A percentile compares a stretch with the other conserved stretches of the same genome.
These are phyloP conservation scores for Rhizoclosmatium sp. DNA, from an alignment of 192 early-diverging fungal genomes.

Conservation along the genomic window DNA sequence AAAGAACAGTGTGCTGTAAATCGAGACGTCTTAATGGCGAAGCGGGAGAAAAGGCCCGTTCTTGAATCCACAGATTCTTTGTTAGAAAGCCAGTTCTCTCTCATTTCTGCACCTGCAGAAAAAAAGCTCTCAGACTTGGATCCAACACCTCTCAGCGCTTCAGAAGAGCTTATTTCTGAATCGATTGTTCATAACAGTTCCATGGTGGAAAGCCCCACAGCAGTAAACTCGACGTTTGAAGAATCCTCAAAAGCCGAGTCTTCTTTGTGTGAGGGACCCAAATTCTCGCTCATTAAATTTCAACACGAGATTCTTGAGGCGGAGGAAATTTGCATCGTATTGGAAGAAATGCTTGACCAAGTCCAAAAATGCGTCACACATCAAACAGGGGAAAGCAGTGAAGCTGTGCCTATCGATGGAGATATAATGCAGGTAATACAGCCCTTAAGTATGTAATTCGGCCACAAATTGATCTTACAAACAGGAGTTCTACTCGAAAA, in stretches of 20 bases:
- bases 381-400: not conserved
- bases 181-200: no score
- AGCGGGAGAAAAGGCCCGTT: not conserved
- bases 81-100: no score
- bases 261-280: not conserved
- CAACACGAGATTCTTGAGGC: not conserved
- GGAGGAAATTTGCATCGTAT: not conserved
- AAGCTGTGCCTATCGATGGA: not conserved
- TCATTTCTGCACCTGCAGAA: no score
- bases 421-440: not conserved
- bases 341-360: not conserved
- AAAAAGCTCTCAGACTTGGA: no score
- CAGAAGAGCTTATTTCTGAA: no score
- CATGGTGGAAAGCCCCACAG: no score
- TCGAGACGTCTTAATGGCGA: not conserved
- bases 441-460: not conserved
- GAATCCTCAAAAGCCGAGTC: no score
- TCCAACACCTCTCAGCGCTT: no score
- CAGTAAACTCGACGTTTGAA: no score
- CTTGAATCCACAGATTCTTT: no score
- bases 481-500: not conserved
- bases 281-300: not conserved
- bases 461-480: not conserved
- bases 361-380: not conserved
- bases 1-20: not conserved